Evolutionary conservation across 805 yeast genomes (phyloP), one percentile per base, ranked within the genome.

Genomic region (Tetrapisispora iriomotensis): DNA sequence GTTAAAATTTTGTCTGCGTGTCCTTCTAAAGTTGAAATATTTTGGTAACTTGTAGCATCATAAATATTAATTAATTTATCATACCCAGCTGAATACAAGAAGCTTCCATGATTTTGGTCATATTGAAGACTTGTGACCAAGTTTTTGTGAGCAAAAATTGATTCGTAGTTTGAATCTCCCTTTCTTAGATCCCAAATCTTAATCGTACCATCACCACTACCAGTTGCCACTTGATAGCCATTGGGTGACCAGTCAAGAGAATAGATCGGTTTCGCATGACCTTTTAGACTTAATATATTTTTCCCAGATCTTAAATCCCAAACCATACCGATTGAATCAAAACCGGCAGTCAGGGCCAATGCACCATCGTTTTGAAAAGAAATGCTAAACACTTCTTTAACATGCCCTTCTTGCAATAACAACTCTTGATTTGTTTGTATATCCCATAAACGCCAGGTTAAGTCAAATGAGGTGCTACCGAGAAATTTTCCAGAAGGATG

Each of bases 401-500:
- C 64, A 54, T 90, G 96, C 15, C 96, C 96, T 53, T 85, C 95
- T 56, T 90, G 97, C 42, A 74, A 66, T 29, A 74, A 62, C 6
- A 90, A 51, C 38, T 76, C 76, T 23, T 54, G 53, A 13, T 60
- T 57, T 4, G 66, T 71, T 10, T 63, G 61, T 0, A 77, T 46
- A 57, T 90, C 96, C 95, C 95, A 88, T 3, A 85, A 56, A 44
- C 85, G 72, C 96, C 96, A 90, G 0, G 95, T 84, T 46, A 68
- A 69, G 59, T 90, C 96, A 51, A 71, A 79, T 0, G 96, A 87
- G 0, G 94, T 81, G 9, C 84, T 71, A 0, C 78, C 82, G 1
- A 82, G 45, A 47, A 56, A 74, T 2, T 58, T 46, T 1, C 77
- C 77, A 4, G 63, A 48, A 1, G 94, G 94, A 58, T 87, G 94